Evolutionary conservation across 495 filamentous ascomycete genomes (phyloP), one percentile per base, ranked within the genome.

Genomic region (Aspergillus taichungensis): DNA sequence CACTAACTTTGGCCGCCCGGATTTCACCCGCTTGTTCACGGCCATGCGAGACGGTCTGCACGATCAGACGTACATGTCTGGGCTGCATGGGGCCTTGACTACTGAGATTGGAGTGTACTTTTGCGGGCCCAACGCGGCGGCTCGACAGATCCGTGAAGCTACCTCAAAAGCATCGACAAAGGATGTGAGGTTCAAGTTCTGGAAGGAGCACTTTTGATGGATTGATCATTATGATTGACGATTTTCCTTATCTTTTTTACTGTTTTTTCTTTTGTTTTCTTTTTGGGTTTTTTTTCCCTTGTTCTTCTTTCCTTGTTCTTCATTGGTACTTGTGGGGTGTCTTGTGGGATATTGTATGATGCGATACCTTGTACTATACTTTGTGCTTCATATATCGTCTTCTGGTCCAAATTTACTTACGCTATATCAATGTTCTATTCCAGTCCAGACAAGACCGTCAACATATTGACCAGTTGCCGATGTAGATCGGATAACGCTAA

Each of bases 31-130:
- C 31, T 73, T 99, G 40, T 90, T 99, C 54, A 68, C 71, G 5
- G 83, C 78, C 14, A 92, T 99, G 87, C 79, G 86, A 11, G 79
- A 91, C 41, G 94, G 91, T 13, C 87, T 99, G 43, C 54, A 85
- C 30, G 77, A 94, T 60, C 76, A 87, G 47, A 85, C 79, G 2
- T 99, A 99, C 55, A 78, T 98, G 57, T 71, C 72, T 44, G 91
- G 88, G 9, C 60, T 96, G 29, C 84, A 92, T 53, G 66, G 37
- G 35, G 78, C 73, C 47, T 68, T 80, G 58, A 74, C 75, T 51
- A 92, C 88, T 6, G 85, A 94, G 35, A 84, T 99, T 14, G 92
- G 92, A 63, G 91, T 99, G 33, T 99, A 99, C 66, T 97, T 99
- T 71, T 99, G 92, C 60, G 90, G 90, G 42, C 85, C 85, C 2